Percentiles rank a stretch among this genome's conserved stretches.
These are phyloP conservation scores for Aegilops speltoides DNA, from an alignment of 176 grass and related monocot species.

Conservation along the genomic window DNA sequence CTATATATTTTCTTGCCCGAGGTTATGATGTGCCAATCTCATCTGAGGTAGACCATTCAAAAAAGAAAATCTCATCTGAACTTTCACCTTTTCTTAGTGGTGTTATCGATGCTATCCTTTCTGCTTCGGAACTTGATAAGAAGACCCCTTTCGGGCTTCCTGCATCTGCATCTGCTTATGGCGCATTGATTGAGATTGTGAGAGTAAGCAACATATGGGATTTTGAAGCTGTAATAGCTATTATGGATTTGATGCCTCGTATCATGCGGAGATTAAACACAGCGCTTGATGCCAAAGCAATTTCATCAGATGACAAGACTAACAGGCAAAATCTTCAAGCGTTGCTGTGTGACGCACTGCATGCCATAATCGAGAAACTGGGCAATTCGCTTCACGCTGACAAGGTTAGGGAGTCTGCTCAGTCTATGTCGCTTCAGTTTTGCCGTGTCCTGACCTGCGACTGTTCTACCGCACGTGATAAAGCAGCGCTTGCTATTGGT, in stretches of 20 bases:
- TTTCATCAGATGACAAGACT: slow-evolving; percentile 66
- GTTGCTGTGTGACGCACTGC: slow-evolving; percentile 71
- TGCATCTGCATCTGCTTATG: slow-evolving; percentile 61
- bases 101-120: slow-evolving; percentile 65
- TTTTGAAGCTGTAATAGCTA: slow-evolving; percentile 44
- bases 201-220: slow-evolving; percentile 52
- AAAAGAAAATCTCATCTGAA: slow-evolving; percentile 33
- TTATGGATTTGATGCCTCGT: slow-evolving; percentile 55
- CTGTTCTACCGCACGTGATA: slow-evolving; percentile 78
- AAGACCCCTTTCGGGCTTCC: slow-evolving; percentile 51
- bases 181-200: slow-evolving; percentile 84
- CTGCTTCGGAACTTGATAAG: slow-evolving; percentile 66
- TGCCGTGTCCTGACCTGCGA: slow-evolving; percentile 70
- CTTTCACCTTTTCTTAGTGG: slow-evolving; percentile 79
- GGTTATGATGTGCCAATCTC: slow-evolving; percentile 61
- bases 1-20: slow-evolving; percentile 88
- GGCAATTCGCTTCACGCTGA: slow-evolving; percentile 35
- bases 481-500: slow-evolving; percentile 90
- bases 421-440: slow-evolving; percentile 81
- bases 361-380: slow-evolving; percentile 81
- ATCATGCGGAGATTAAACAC: slow-evolving; percentile 76
- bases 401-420: slow-evolving; percentile 1
- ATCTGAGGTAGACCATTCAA: slow-evolving; percentile 17
- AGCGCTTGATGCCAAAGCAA: slow-evolving; percentile 66
- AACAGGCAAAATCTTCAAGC: slow-evolving; percentile 84